Evolutionary conservation across 495 filamentous ascomycete species (phyloP), one percentile per base, ranked within the genome.

Genomic region (Aspergillus biplanus): DNA sequence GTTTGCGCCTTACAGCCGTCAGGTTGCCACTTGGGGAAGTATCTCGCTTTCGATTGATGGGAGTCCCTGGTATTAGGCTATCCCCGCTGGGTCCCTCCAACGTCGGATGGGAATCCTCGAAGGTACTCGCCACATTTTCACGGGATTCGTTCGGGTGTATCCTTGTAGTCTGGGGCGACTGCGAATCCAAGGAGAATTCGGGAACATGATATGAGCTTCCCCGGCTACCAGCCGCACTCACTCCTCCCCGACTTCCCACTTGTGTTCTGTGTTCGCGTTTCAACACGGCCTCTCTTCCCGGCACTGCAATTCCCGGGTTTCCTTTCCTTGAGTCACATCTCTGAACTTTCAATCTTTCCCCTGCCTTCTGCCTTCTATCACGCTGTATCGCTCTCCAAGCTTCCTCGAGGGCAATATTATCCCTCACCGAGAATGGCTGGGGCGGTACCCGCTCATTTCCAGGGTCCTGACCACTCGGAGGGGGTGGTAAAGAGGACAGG

Each of bases 341-440:
- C 18, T 77, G 69, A 21, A 70, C 42, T 65, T 71, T 60, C 65
- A 73, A 9, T 69, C 69, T 65, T 57, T 62, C 13, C 65, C 67
- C 60, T 63, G 67, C 21, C 67, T 65, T 76, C 68, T 54, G 64
- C 54, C 77, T 72, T 18, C 72, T 68, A 62, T 75, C 70, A 27
- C 78, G 75, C 39, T 82, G 78, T 47, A 92, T 73, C 16, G 79
- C 75, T 16, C 82, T 74, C 89, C 92, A 96, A 34, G 90, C 86
- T 44, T 86, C 78, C 68, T 95, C 91, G 13, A 96, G 77, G 6
- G 86, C 86, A 44, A 82, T 77, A 65, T 92, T 92, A 73, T 96
- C 92, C 49, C 82, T 85, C 0, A 83, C 83, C 0, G 90, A 89
- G 71, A 94, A 96, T 4, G 92, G 92, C n/a, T 88, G 85, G 1